Base-by-base conservation (phyloP, 495 filamentous ascomycete species). In the Aspergillus mulundensis region DNA sequence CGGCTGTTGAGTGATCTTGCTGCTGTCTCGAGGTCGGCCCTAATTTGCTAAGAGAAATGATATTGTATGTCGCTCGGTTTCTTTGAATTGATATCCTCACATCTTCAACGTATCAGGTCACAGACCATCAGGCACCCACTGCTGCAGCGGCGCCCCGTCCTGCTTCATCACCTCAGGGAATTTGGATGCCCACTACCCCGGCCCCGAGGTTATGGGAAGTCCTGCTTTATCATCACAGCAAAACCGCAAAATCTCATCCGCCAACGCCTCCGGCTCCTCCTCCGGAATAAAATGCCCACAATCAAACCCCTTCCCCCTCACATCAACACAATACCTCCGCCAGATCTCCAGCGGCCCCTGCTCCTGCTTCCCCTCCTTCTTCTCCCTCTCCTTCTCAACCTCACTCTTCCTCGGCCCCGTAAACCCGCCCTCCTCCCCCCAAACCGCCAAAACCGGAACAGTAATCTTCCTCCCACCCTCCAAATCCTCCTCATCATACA, bases 241-340 rank as follows among this genome's bases (percentile, higher is more conserved):
- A 23, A 50, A 50, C 11, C 20, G n/a, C 46, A 50, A 23, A 14
- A 38, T 21, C 30, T 36, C 46, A 16, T 18, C 8, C 3, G 46
- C 46, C 16, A 50, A 21, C 7, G n/a, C 30, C 46, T 36, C 5
- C 0, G 46, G 46, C 16, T 50, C 46, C 30, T 50, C 46, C 30
- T 50, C 46, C 3, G 46, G 46, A 12, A 50, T 21, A 7, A 50
- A 50, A 50, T 50, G 46, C 28, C 46, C 46, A 23, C 46, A 50
- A 12, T 14, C 11, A 5, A 50, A 15, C 3, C 46, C 46, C 30
- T 20, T 36, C 30, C 46, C 46, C 30, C 30, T 25, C 2, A 50
- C 30, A 50, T 50, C 28, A 12, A 15, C 16, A 19, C 16, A 18
- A 38, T 50, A 50, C 28, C 18, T 14, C 28, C 7, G 6, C 46